These are phyloP conservation scores for Paraconiothyrium brasiliense DNA, from an alignment of 2,329 filamentous ascomycete genomes.

Conservation along the genomic window DNA sequence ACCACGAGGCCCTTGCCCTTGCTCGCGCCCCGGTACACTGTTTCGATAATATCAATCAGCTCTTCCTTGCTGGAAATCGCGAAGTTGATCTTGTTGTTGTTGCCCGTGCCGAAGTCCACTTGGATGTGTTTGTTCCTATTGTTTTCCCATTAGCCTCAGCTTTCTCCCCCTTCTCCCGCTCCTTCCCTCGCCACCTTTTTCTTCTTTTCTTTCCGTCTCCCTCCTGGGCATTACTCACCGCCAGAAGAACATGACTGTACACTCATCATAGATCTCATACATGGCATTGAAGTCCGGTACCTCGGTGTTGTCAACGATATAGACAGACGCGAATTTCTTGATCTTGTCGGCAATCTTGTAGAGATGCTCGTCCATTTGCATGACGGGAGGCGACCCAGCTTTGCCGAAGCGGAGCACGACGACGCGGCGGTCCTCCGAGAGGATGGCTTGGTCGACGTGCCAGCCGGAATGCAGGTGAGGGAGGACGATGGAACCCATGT, in stretches of 20 bases:
- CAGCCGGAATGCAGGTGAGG: slow-evolving; percentile 89
- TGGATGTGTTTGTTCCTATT: slow-evolving; percentile 35
- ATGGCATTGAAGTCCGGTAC: slow-evolving; percentile 91
- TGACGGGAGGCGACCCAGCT: slow-evolving; percentile 77
- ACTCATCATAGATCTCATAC: slow-evolving; percentile 88
- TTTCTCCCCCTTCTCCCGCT: not conserved
- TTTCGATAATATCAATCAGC: slow-evolving; percentile 97
- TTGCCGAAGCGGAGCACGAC: slow-evolving; percentile 90
- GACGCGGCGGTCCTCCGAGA: slow-evolving; percentile 79
- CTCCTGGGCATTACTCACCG: slow-evolving; percentile 61
- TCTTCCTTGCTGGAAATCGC: slow-evolving; percentile 95
- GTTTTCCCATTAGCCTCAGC: not conserved
- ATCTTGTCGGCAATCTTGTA: slow-evolving; percentile 57
- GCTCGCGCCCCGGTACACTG: slow-evolving; percentile 92
- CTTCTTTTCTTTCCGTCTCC: no score
- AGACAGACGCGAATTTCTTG: slow-evolving; percentile 89
- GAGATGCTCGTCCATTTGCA: slow-evolving; percentile 35
- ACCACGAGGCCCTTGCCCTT: slow-evolving; percentile 94
- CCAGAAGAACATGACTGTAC: slow-evolving; percentile 95
- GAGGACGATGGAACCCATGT: slow-evolving; percentile 83
- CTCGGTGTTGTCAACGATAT: slow-evolving; percentile 79
- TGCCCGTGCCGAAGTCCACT: slow-evolving; percentile 72
- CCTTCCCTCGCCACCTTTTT: not conserved
- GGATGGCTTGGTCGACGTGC: slow-evolving; percentile 96
- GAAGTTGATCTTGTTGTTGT: slow-evolving; percentile 97